Evolutionary conservation across 208 protist genomes (phyloP), one percentile per base, ranked within the genome.

Genomic region (Acanthamoeba comandoni): DNA sequence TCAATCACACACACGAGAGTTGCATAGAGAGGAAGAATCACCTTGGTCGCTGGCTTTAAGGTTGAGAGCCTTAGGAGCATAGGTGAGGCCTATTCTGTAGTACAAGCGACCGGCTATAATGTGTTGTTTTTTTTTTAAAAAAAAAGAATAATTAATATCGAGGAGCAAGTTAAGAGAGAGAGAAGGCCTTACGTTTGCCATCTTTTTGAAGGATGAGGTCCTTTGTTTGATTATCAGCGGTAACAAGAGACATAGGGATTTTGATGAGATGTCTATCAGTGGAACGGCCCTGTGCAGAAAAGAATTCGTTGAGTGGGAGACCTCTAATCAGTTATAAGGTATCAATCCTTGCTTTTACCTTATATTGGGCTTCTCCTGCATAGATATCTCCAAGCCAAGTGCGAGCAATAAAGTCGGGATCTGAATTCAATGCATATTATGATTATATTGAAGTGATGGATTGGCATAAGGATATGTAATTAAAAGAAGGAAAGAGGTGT

Each of bases 141-240:
- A n/a, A n/a, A n/a, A n/a, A n/a, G n/a, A n/a, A n/a, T n/a, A n/a
- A n/a, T n/a, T n/a, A n/a, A n/a, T n/a, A n/a, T n/a, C n/a, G n/a
- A n/a, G n/a, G n/a, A n/a, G n/a, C n/a, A n/a, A n/a, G n/a, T n/a
- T n/a, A n/a, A n/a, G n/a, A n/a, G n/a, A n/a, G n/a, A n/a, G n/a
- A n/a, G n/a, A n/a, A n/a, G n/a, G n/a, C n/a, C n/a, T n/a, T n/a
- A n/a, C n/a, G n/a, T n/a, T n/a, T 55, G 80, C 80, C 80, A 43
- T 89, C 80, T 62, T 89, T 89, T 24, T 89, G 80, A 17, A 89
- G 55, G 60, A 89, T 73, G 39, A 89, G n/a, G 29, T 89, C 22
- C 39, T 35, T 51, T 7, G 52, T 88, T 64, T 88, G 43, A 55
- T 24, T 26, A 64, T 2, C 15, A 26, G 12, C 31, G 39, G 22